phyloP scores from a whole-genome alignment of 208 protist species.

The Crithidia expoeki region DNA sequence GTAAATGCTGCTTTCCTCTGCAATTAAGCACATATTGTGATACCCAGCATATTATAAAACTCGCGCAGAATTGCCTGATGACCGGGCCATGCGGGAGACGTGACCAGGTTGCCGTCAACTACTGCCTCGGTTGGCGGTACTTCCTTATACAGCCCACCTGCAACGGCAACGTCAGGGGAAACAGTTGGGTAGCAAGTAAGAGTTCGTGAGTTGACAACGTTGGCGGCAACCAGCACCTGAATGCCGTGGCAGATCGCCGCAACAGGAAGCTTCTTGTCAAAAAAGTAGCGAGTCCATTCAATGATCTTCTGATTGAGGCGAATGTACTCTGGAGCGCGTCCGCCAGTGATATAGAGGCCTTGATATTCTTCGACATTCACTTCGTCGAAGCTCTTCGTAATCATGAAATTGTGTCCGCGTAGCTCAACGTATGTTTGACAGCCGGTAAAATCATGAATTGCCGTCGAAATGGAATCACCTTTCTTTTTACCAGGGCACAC shows the following conservation, averaged over 20 bases:
- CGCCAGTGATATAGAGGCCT: constrained; percentile 42
- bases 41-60: constrained; percentile 35
- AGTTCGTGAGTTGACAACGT: constrained; percentile 29
- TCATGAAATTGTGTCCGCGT: constrained; percentile 42
- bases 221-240: constrained; percentile 37
- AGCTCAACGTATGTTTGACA: constrained; percentile 45
- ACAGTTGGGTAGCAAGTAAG: constrained; percentile 47
- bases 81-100: constrained; percentile 36
- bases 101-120: constrained; percentile 38
- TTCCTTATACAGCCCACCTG: constrained; percentile 36
- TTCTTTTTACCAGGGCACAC: constrained; percentile 39
- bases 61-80: constrained; percentile 30
- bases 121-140: constrained; percentile 43
- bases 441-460: constrained; percentile 38
- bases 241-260: constrained; percentile 43
- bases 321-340: constrained; percentile 41
- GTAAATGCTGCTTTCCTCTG: too few relatives aligned
- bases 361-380: constrained; percentile 36
- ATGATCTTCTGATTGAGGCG: constrained; percentile 36
- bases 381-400: constrained; percentile 43
- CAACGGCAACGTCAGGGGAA: constrained; percentile 29
- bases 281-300: constrained; percentile 39
- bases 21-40: constrained; percentile 23
- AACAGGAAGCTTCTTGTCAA: constrained; percentile 41
- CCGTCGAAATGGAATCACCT: constrained; percentile 33